Conservation (phyloP, 352 stramenopile genomes). For the Globisporangium lucens region DNA sequence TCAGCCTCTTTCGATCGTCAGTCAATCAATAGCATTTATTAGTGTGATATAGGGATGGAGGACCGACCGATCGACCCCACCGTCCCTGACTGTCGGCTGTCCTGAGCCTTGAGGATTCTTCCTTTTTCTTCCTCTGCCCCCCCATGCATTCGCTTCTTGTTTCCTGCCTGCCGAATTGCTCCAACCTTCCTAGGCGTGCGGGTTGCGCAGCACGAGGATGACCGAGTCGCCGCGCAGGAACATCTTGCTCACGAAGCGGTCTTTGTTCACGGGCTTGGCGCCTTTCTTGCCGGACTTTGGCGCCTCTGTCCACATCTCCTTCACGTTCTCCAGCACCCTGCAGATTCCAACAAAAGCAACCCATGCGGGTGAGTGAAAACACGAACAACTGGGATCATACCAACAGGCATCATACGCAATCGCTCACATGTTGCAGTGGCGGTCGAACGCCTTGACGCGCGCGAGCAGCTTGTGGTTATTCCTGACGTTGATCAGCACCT, state of each 20-base stretch:
- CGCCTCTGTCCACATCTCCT: constrained; percentile 99
- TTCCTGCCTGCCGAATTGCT: neutral
- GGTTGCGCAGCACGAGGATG: constrained; percentile 98
- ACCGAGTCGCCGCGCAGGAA: constrained; percentile 99
- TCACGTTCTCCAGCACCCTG: constrained; percentile 99
- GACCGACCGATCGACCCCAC: neutral
- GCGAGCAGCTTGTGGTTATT: constrained; percentile 99
- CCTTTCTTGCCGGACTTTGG: constrained; percentile 97
- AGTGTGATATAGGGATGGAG: constrained; percentile 10
- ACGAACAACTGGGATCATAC: neutral
- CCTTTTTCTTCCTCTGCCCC: neutral
- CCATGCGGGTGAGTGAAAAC: neutral
- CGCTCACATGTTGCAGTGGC: constrained; percentile 98
- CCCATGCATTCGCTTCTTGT: neutral
- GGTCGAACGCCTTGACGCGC: constrained; percentile 99
- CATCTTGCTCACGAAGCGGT: constrained; percentile 99
- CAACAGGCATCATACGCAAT: neutral
- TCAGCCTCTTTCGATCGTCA: neutral
- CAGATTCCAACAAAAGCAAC: neutral
- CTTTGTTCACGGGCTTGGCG: constrained; percentile 96
- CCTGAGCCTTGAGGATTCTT: neutral
- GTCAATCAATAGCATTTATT: constrained; percentile 18
- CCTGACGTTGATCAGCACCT: constrained; percentile 99
- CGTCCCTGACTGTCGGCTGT: neutral
- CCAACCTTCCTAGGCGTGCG: constrained; percentile 64